Base-by-base conservation (phyloP, 306 rosid genomes). In the Fragaria nilgerrensis region DNA sequence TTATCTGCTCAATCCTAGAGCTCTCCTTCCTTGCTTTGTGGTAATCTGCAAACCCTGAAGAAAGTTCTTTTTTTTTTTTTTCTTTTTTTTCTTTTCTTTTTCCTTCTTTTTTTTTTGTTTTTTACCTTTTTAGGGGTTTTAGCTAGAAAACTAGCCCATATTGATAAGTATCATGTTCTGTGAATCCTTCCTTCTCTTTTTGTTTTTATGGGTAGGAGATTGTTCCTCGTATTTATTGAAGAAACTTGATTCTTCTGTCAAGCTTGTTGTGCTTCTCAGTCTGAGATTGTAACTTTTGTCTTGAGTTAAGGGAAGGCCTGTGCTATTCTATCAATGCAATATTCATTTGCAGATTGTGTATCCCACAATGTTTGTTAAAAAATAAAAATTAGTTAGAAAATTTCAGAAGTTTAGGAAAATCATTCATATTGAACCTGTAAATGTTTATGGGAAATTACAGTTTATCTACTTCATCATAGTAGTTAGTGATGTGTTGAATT, bases 1-100 rank as follows among this genome's bases (percentile, higher is more conserved):
- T 84, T 93, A 89, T 86, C 85, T 93, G 88, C 96, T 93, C 45
- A 90, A 88, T 82, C 87, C 91, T 36, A 85, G 85, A 90, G 96
- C 96, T 78, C 90, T 93, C 66, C 96, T 93, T 86, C 97, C 97
- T 68, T 93, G 97, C 79, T 93, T 93, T 85, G 88, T 93, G 79
- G 97, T 93, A 32, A 86, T 90, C 34, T 90, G 96, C 88, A 93
- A 93, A 76, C 81, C 90, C 37, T 92, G 96, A 90, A 78, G 73
- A 78, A 48, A 62, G 39, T 34, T 44, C 3, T 44, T 11, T 2
- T 8, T 10, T 44, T 44, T 2, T 44, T 11, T 2, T 9, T 0
- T 5, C 4, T 19, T 8, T 41, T 41, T 8, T 41, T 1, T 8
- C n/a, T n/a, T n/a, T n/a, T n/a, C n/a, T n/a, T n/a, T n/a, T n/a